Conservation (phyloP, 2,329 filamentous ascomycete species). For the Hypoxylon sp. region DNA sequence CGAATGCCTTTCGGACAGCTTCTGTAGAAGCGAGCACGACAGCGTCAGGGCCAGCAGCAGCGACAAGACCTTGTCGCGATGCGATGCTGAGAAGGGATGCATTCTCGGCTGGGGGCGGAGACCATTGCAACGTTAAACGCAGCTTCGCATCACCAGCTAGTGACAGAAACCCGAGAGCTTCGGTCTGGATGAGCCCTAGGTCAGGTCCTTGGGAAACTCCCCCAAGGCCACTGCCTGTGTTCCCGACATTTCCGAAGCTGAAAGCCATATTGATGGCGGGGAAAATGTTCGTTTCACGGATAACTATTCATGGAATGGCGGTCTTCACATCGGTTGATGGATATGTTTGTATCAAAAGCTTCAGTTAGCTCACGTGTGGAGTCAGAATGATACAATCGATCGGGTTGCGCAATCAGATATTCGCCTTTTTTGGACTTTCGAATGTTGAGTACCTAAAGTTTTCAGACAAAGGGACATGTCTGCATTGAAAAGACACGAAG, state of each 20-base stretch:
- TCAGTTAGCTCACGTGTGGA: slow-evolving; percentile 8
- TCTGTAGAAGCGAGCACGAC: slow-evolving; percentile 84
- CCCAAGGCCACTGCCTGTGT: slow-evolving; percentile 46
- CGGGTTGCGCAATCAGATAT: slow-evolving; percentile 15
- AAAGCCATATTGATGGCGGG: slow-evolving; percentile 50
- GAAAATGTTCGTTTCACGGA: slow-evolving; percentile 32
- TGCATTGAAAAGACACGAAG: neutral
- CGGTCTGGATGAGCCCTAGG: slow-evolving; percentile 84
- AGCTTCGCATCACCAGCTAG: slow-evolving; percentile 86
- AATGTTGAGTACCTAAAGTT: slow-evolving; percentile 5
- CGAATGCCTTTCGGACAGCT: slow-evolving; percentile 82
- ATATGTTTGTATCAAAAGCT: slow-evolving; percentile 19
- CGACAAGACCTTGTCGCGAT: slow-evolving; percentile 83
- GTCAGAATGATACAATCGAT: slow-evolving; percentile 7
- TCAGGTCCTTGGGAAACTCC: slow-evolving; percentile 70
- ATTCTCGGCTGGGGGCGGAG: slow-evolving; percentile 79
- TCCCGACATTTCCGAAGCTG: slow-evolving; percentile 50
- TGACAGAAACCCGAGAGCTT: slow-evolving; percentile 87
- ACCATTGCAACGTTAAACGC: slow-evolving; percentile 85
- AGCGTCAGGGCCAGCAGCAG: slow-evolving; percentile 86
- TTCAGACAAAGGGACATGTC: slow-evolving; percentile 18
- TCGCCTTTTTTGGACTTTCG: slow-evolving; percentile 8
- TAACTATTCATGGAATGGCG: slow-evolving; percentile 40
- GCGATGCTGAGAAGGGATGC: slow-evolving; percentile 89
- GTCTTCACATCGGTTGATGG: slow-evolving; percentile 19